A percentile compares a stretch with the other conserved stretches of the same genome.
Evolutionary conservation across 352 stramenopile species (phyloP).

Genomic region (Globisporangium splendens): DNA sequence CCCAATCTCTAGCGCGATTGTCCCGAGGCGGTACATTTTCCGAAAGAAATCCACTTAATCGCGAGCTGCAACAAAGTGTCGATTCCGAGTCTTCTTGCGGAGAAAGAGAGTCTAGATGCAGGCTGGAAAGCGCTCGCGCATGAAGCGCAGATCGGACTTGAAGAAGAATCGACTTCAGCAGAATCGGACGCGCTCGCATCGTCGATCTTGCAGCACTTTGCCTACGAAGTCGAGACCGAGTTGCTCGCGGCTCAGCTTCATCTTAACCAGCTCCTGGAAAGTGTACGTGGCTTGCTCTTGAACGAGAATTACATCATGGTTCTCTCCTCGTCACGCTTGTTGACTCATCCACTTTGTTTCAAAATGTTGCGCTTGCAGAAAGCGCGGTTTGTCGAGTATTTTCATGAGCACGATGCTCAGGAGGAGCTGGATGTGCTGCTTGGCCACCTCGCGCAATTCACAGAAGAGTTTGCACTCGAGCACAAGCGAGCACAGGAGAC

Average conservation of each 20-base stretch:
- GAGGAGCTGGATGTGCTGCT: slow-evolving; percentile 69
- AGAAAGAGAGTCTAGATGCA: slow-evolving; percentile 56
- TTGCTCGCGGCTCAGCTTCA: slow-evolving; percentile 41
- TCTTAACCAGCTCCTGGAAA: slow-evolving; percentile 43
- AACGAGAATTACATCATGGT: background rate
- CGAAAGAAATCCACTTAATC: slow-evolving; percentile 58
- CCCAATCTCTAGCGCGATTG: slow-evolving; percentile 41
- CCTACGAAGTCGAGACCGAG: slow-evolving; percentile 56
- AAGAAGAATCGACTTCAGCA: too few species aligned
- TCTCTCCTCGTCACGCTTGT: background rate
- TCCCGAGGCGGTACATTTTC: slow-evolving; percentile 54
- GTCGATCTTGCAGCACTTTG: slow-evolving; percentile 53
- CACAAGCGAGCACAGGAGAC: slow-evolving; percentile 38
- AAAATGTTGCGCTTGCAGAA: slow-evolving; percentile 25
- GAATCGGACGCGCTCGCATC: slow-evolving; percentile 10
- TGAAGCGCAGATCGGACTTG: slow-evolving; percentile 34
- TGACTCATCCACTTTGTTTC: too few species aligned
- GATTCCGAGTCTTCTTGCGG: slow-evolving; percentile 43
- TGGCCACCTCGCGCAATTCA: slow-evolving; percentile 59
- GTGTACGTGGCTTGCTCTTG: slow-evolving; percentile 33
- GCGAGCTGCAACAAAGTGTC: slow-evolving; percentile 67
- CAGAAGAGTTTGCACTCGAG: slow-evolving; percentile 50
- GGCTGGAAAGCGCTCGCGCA: slow-evolving; percentile 51
- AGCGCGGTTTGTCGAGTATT: slow-evolving; percentile 66
- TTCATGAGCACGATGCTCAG: slow-evolving; percentile 65